Evolutionary conservation across 768 basidiomycete genomes (phyloP).

Genomic region (Rhizopogon vesiculosus): DNA sequence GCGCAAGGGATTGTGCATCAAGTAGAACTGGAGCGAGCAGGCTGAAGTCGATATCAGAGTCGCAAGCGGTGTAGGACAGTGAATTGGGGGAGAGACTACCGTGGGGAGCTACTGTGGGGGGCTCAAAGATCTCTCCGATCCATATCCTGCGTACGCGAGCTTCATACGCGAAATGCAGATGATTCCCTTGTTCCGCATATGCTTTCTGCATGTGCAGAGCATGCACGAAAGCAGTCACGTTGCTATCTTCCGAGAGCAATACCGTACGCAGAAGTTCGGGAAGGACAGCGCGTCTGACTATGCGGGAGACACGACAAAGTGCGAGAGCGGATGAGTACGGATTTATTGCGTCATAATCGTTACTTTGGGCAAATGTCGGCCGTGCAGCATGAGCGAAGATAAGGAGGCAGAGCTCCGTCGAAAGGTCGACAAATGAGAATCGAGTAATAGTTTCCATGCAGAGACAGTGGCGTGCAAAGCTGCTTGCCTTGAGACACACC

Average conservation of each 20-base stretch:
- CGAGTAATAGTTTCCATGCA: not conserved
- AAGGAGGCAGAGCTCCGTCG: constrained; percentile 32
- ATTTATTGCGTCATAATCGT: not conserved
- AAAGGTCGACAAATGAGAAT: constrained; percentile 21
- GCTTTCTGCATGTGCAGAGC: constrained; percentile 24
- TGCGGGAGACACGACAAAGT: constrained; percentile 29
- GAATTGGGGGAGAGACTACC: constrained; percentile 12
- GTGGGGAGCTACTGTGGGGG: constrained; percentile 5
- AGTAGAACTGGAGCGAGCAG: constrained; percentile 8
- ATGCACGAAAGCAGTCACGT: constrained; percentile 21
- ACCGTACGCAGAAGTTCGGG: constrained; percentile 36
- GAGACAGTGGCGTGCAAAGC: too few species aligned
- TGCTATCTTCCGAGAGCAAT: constrained; percentile 17
- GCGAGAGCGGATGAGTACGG: constrained; percentile 21
- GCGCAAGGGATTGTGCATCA: constrained; percentile 18
- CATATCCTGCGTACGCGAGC: constrained; percentile 30
- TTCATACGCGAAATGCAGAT: constrained; percentile 28
- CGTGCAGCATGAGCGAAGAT: constrained; percentile 28
- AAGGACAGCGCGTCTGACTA: constrained; percentile 31
- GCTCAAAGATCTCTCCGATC: constrained; percentile 26
- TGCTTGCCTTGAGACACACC: too few species aligned
- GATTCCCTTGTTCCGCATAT: constrained; percentile 8
- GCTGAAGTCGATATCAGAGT: constrained; percentile 16
- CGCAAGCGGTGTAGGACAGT: not conserved
- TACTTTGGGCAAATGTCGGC: constrained; percentile 11